Evolutionary conservation across 805 yeast genomes (phyloP).

Genomic region (Torulaspora maleeae): DNA sequence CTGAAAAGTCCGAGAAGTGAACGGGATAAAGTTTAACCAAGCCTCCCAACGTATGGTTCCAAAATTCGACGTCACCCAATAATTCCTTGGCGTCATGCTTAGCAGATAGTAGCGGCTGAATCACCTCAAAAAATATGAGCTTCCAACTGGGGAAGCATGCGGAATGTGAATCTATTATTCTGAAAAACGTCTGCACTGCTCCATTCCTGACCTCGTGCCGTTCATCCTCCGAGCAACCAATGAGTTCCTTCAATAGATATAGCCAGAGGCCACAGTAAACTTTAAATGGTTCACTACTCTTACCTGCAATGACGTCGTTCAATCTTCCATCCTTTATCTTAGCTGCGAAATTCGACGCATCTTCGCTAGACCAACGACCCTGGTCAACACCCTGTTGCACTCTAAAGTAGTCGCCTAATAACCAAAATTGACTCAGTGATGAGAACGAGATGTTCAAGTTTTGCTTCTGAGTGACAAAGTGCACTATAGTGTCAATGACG

Average conservation of each 20-base stretch:
- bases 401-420: constrained; percentile 72
- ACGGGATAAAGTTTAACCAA: constrained; percentile 54
- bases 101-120: constrained; percentile 46
- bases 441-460: constrained; percentile 88
- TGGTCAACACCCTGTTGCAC: constrained; percentile 14
- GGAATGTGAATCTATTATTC: constrained; percentile 73
- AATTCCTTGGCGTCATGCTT: constrained; percentile 26
- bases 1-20: constrained; percentile 41
- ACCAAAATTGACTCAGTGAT: constrained; percentile 88
- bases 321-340: constrained; percentile 26
- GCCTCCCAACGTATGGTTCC: constrained; percentile 59
- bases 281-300: constrained; percentile 18
- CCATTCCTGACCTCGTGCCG: constrained; percentile 86
- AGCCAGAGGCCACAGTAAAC: constrained; percentile 51
- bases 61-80: constrained; percentile 57
- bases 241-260: constrained; percentile 56
- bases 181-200: constrained; percentile 80
- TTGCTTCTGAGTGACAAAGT: constrained; percentile 63
- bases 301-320: constrained; percentile 26
- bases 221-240: constrained; percentile 56
- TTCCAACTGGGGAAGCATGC: constrained; percentile 58
- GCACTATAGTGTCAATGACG: constrained; percentile 65
- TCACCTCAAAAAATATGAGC: constrained; percentile 57
- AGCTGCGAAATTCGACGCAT: constrained; percentile 9
- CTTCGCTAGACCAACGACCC: constrained; percentile 3